Conservation (phyloP, 306 rosid genomes). For the Cicer chorassanicum region DNA sequence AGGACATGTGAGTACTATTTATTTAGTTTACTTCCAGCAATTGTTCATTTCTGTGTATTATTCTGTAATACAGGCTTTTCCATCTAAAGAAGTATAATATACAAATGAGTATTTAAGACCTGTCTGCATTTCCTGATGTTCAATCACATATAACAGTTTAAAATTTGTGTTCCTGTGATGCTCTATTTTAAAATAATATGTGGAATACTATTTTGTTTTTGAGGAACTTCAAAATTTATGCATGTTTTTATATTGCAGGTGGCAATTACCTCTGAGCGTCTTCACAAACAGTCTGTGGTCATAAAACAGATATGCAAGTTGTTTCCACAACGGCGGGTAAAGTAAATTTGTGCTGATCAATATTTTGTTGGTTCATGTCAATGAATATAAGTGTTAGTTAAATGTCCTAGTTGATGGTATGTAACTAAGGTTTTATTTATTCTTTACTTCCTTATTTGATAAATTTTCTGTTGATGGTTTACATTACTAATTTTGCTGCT, state of each 20-base stretch:
- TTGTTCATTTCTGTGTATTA: slow-evolving; percentile 33
- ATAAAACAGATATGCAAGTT: slow-evolving; percentile 91
- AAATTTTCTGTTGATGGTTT: not conserved
- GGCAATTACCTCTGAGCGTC: slow-evolving; percentile 94
- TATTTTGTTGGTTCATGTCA: slow-evolving; percentile 22
- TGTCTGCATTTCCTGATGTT: slow-evolving; percentile 21
- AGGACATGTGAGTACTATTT: slow-evolving; percentile 75
- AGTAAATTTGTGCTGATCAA: slow-evolving; percentile 18
- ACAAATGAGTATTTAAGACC: slow-evolving; percentile 18
- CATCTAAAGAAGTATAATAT: slow-evolving; percentile 15
- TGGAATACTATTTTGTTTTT: slow-evolving; percentile 29
- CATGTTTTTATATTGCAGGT: slow-evolving; percentile 58
- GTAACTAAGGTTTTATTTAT: not conserved
- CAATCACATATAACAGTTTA: slow-evolving; percentile 21
- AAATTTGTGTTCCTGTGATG: slow-evolving; percentile 26
- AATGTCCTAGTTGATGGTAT: not conserved
- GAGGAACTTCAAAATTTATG: slow-evolving; percentile 33
- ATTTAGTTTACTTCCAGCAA: slow-evolving; percentile 32
- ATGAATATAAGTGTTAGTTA: slow-evolving; percentile 16
- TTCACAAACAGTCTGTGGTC: slow-evolving; percentile 87
- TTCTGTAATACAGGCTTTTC: slow-evolving; percentile 23
- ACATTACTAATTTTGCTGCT: not conserved
- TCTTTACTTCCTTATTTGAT: not conserved
- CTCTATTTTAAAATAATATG: slow-evolving; percentile 29
- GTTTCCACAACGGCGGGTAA: slow-evolving; percentile 92